phyloP scores from a whole-genome alignment of 805 yeast genomes.

The Brettanomyces bruxellensis region DNA sequence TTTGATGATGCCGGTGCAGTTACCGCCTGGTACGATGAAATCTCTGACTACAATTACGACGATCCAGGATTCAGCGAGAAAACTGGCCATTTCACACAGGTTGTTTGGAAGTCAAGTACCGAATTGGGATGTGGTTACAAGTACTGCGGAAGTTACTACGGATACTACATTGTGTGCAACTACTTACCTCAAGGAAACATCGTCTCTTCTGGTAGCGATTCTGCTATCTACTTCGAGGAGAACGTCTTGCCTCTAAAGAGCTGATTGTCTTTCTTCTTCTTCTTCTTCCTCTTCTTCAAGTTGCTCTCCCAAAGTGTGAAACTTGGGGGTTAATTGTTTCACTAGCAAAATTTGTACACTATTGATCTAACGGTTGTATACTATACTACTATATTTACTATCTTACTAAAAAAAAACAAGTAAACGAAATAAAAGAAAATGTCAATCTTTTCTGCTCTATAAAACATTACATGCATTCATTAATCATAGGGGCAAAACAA shows the following conservation, averaged over 20 bases:
- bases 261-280: not conserved
- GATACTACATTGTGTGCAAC: constrained; percentile 63
- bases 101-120: constrained; percentile 60
- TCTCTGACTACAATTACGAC: constrained; percentile 39
- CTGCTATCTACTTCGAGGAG: constrained; percentile 11
- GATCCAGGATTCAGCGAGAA: constrained; percentile 35
- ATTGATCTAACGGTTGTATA: not conserved
- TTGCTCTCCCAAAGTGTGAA: too few species aligned
- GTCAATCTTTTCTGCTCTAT: too few species aligned
- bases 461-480: too few species aligned
- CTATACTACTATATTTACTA: not conserved
- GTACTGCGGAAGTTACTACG: constrained; percentile 36
- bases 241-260: constrained; percentile 25
- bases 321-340: not conserved
- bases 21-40: constrained; percentile 71
- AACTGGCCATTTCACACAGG: constrained; percentile 78
- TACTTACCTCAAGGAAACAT: constrained; percentile 67
- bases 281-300: too few species aligned
- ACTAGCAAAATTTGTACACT: not conserved
- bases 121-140: constrained; percentile 66
- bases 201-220: constrained; percentile 11
- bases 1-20: constrained; percentile 42
- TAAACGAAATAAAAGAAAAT: too few species aligned
- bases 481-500: too few species aligned
- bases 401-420: too few species aligned